phyloP scores from a whole-genome alignment of 495 filamentous ascomycete genomes.

The Penicillium steckii region DNA sequence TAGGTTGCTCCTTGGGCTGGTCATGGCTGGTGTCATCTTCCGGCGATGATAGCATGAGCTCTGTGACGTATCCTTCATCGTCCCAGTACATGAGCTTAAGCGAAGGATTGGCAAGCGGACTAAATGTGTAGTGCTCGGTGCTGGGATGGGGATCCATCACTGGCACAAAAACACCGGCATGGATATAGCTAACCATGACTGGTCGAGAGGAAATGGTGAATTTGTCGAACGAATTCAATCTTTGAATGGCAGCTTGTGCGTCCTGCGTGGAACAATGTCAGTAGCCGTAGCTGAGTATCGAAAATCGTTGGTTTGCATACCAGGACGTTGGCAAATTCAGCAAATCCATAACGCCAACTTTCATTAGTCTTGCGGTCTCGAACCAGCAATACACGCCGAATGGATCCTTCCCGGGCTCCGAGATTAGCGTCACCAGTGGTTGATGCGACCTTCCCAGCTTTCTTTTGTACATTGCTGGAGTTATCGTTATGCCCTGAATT shows the following conservation, averaged over 20 bases:
- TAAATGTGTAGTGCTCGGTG: constrained; percentile 65
- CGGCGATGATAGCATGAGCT: constrained; percentile 58
- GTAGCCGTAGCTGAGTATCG: background rate
- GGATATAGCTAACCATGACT: constrained; percentile 74
- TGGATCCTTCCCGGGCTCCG: constrained; percentile 73
- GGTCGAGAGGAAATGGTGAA: constrained; percentile 83
- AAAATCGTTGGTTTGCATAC: constrained; percentile 29
- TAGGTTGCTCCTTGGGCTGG: constrained; percentile 31
- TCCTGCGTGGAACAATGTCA: constrained; percentile 51
- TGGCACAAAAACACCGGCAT: constrained; percentile 85
- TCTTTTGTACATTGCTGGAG: constrained; percentile 34
- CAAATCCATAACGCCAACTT: constrained; percentile 87
- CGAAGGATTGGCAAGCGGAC: constrained; percentile 66
- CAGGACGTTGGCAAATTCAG: constrained; percentile 71
- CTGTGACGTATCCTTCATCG: constrained; percentile 69
- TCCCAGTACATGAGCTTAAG: constrained; percentile 83
- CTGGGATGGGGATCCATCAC: constrained; percentile 56
- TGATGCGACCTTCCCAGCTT: constrained; percentile 68
- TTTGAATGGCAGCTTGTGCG: constrained; percentile 71
- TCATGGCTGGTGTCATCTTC: constrained; percentile 30
- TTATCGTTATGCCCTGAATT: constrained; percentile 19
- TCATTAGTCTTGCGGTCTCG: constrained; percentile 72
- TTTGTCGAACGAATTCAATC: constrained; percentile 72
- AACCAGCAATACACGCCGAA: constrained; percentile 77
- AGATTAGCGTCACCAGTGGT: constrained; percentile 70